A percentile compares a stretch with the other conserved stretches of the same genome.
Evolutionary conservation across 805 yeast genomes (phyloP).

Genomic region (Myxozyma lipomycoides): DNA sequence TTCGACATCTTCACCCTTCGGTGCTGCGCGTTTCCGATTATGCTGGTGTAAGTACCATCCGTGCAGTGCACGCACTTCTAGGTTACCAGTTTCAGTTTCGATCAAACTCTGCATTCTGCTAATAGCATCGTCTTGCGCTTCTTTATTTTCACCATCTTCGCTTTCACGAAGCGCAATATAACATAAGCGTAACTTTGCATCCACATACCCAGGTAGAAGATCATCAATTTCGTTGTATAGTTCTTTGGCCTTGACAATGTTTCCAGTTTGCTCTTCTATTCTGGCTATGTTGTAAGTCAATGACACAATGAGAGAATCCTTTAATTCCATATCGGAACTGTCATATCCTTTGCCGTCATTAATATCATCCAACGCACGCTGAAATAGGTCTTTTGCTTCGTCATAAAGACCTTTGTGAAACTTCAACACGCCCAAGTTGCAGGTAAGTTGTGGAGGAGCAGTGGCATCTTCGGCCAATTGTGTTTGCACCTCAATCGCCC

Average conservation of each 20-base stretch:
- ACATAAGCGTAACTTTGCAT: constrained; percentile 69
- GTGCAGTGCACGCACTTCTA: constrained; percentile 84
- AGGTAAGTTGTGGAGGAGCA: constrained; percentile 51
- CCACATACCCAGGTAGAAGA: constrained; percentile 63
- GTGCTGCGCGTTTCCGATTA: constrained; percentile 30
- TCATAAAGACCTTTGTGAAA: constrained; percentile 59
- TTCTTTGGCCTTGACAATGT: constrained; percentile 38
- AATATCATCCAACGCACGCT: constrained; percentile 42
- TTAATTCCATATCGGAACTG: constrained; percentile 33
- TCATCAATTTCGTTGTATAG: constrained; percentile 56
- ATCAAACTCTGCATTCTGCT: constrained; percentile 52
- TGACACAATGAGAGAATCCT: constrained; percentile 39
- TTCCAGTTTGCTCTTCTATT: constrained; percentile 50
- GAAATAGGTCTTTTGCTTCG: constrained; percentile 55
- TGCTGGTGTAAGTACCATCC: constrained; percentile 73
- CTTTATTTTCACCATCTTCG: constrained; percentile 37
- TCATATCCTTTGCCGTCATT: constrained; percentile 29
- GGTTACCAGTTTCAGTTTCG: constrained; percentile 51
- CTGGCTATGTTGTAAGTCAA: constrained; percentile 74
- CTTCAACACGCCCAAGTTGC: constrained; percentile 81
- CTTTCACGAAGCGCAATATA: constrained; percentile 50
- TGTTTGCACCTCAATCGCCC: constrained; percentile 53
- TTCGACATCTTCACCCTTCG: constrained; percentile 54
- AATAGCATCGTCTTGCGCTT: constrained; percentile 39
- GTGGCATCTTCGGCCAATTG: constrained; percentile 28